Evolutionary conservation across 495 filamentous ascomycete species (phyloP), one percentile per base, ranked within the genome.

Genomic region (Parmelia sp.): DNA sequence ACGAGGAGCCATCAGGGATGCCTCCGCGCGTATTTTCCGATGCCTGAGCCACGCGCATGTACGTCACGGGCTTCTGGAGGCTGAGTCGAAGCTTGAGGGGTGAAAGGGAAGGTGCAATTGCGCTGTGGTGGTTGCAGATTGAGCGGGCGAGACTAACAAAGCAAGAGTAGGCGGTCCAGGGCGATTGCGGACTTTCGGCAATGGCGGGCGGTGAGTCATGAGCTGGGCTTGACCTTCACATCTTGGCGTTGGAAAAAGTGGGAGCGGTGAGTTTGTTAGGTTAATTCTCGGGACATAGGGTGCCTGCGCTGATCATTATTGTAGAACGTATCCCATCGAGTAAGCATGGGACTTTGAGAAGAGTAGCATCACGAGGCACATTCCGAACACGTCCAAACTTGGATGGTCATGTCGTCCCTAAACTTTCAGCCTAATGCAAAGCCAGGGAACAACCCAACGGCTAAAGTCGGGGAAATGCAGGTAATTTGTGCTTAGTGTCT

Each of bases 31-130:
- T n/a, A 23, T 23, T 7, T 45, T 45, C 8, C 10, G 23, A 4
- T 51, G 27, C 15, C 29, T 33, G 51, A 33, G 51, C 51, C 51
- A 55, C 51, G 51, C 51, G 51, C 51, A 14, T 33, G 29, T 55
- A 12, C 15, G 51, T 55, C 29, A 55, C 2, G 45, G 45, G 23
- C 3, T 19, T 8, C 21, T 6, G 51, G 51, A 5, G 51, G 51
- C 51, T 55, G 51, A 33, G 51, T 33, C 6, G 8, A 55, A n/a
- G 5, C 3, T 4, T 2, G 29, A 55, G 29, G n/a, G 51, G 19
- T 21, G 29, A 2, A 12, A 55, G 17, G 9, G 6, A 27, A n/a
- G n/a, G n/a, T n/a, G n/a, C n/a, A 27, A 31, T 31, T 1, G 25
- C 29, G 15, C 17, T 55, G 29, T 7, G 29, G 1, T 33, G 1